Conservation (phyloP, 2,329 filamentous ascomycete species). For the Colletotrichum salicis region DNA sequence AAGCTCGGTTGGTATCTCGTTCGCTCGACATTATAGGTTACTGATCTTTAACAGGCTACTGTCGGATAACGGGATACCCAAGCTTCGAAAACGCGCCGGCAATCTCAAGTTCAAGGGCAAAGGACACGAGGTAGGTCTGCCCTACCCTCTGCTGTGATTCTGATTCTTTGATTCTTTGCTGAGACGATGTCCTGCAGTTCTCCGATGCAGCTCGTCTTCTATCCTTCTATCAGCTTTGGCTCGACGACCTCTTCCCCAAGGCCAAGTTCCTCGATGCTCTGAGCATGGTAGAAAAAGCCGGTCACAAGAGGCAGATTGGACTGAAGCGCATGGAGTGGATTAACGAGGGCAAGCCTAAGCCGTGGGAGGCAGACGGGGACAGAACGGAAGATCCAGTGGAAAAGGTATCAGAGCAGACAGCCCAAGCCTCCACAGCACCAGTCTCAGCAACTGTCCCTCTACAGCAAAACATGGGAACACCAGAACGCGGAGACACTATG, state of each 20-base stretch:
- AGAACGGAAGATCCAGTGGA: slow-evolving; percentile 36
- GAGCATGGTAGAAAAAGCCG: slow-evolving; percentile 90
- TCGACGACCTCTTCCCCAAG: slow-evolving; percentile 94
- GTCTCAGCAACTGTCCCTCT: slow-evolving; percentile 48
- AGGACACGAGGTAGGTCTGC: slow-evolving; percentile 79
- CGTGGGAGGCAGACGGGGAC: slow-evolving; percentile 44
- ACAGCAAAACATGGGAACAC: slow-evolving; percentile 45
- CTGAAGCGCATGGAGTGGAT: slow-evolving; percentile 85
- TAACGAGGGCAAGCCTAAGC: slow-evolving; percentile 73
- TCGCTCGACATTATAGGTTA: not conserved
- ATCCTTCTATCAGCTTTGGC: slow-evolving; percentile 94
- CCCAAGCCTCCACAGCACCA: slow-evolving; percentile 41
- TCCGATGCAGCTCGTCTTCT: slow-evolving; percentile 84
- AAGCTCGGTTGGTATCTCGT: slow-evolving; percentile 66
- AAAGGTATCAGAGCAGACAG: slow-evolving; percentile 41
- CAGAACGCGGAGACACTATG: slow-evolving; percentile 47
- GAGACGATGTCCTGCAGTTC: slow-evolving; percentile 65
- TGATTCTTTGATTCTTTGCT: not conserved
- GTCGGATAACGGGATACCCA: slow-evolving; percentile 84
- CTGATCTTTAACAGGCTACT: slow-evolving; percentile 70
- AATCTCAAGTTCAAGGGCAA: slow-evolving; percentile 88
- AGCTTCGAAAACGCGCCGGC: slow-evolving; percentile 76
- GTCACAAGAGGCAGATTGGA: slow-evolving; percentile 83
- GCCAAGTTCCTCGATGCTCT: slow-evolving; percentile 93
- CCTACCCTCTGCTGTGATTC: not conserved